Evolutionary conservation across 345 rosid genomes (phyloP), one percentile per base, ranked within the genome.

Genomic region (Salix udensis): DNA sequence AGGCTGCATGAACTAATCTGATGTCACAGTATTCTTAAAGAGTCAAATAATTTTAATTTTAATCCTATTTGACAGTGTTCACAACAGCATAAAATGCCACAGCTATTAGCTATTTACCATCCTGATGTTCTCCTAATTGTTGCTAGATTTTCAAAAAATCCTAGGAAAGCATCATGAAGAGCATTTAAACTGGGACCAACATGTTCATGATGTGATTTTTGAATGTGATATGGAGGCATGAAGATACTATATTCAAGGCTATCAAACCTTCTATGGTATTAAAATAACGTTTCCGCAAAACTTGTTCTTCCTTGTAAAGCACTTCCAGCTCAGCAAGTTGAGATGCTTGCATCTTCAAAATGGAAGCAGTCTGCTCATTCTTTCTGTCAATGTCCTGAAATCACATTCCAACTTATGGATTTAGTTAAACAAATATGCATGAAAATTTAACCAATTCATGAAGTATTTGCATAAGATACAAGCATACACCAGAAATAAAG

Each of bases 301-400:
- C 78, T 83, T 96, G 98, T 74, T 96, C 99, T 83, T 96, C 97
- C 82, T 93, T 96, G 46, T 96, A 96, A 70, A 91, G 91, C 9
- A 73, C 78, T 84, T 96, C 99, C 65, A 93, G 82, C 85, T 93
- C 99, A 61, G 92, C 91, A 81, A 96, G 91, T 89, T 91, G 98
- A 77, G 89, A 84, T 69, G 90, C 96, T 80, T 96, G 99, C 98
- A 89, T 93, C 88, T 89, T 96, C 86, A 96, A 82, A 83, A 96
- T 93, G 73, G 94, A 87, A 79, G 99, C 98, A 79, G 98, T 96
- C 87, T 92, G 98, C 81, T 96, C 96, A 78, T 96, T 96, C 82
- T 96, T 96, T 83, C 98, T 84, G 80, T 96, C 98, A 76, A 92
- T 96, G 84, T 96, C 99, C 99, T 95, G 73, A 72, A 72, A 80